Base-by-base conservation (phyloP, 2,329 filamentous ascomycete genomes). In the Nemania sp. region DNA sequence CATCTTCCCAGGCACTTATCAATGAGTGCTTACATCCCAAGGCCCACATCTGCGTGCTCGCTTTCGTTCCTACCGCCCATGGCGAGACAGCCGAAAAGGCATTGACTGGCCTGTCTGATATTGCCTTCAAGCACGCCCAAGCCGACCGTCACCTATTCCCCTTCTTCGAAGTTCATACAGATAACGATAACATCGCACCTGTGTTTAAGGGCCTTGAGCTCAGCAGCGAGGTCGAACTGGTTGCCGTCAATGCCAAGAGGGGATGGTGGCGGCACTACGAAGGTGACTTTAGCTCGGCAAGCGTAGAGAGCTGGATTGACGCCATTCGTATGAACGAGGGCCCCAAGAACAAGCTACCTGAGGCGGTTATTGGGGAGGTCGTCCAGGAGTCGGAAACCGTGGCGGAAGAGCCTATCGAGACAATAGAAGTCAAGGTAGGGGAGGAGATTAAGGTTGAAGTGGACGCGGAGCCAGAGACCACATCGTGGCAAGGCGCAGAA, bases 311-410 rank as follows among this genome's bases (percentile, higher is more conserved):
- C 69, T 99, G 95, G 93, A 88, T 99, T 67, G 96, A 99, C 76
- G 86, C 88, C n/a, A 93, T 98, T 70, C 90, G 93, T 43, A 87
- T 99, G 85, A 93, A 94, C 60, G 95, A 98, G 77, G 92, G 93
- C 2, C 82, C 87, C 67, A 98, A 95, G 85, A 86, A 89, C 75
- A 92, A 90, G 82, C 79, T 96, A 49, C 92, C 92, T 0, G 86
- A 87, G 66, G 87, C 85, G 1, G 75, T 93, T 51, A 77, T 91
- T 35, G 77, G 77, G 20, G 80, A 81, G 60, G 81, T 82, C 18
- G 79, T 81, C 61, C 78, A 78, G 22, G 78, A 80, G 47, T 80
- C 84, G 22, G 62, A 60, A 20, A 75, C 78, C 11, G 66, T 66
- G n/a, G 75, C 78, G 59, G 79, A 82, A 72, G 79, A 83, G 73